Evolutionary conservation across 805 yeast genomes (phyloP), one percentile per base, ranked within the genome.

Genomic region (Pichia californica): DNA sequence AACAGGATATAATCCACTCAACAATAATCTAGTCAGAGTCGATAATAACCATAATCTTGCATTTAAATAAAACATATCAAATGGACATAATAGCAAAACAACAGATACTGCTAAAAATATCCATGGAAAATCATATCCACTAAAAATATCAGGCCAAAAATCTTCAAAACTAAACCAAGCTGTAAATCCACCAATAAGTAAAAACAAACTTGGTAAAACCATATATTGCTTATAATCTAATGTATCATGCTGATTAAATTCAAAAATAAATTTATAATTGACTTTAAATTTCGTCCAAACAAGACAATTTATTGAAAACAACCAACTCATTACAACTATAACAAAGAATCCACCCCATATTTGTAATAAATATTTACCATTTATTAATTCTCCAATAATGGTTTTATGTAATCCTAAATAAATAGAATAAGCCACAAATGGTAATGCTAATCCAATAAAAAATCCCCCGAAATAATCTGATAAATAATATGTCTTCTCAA

Each of bases 281-380:
- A 93, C 82, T 55, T 85, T 84, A 62, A 67, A 81, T 36, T 64
- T 60, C 21, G 79, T 72, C 91, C 95, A 93, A 3, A 82, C 77
- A 43, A 69, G 63, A 56, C 94, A 79, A 57, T 86, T 79, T 35
- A 84, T 45, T 13, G 81, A 80, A 57, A 89, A 81, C 2, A 87
- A 64, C 20, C 81, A 52, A 6, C 79, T 64, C 55, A 83, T 73
- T n/a, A 89, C 50, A 27, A 73, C 67, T 5, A 81, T 59, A 46
- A 88, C 55, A 52, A 88, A 74, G 61, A 88, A 88, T 1, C 98
- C 98, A 8, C 83, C 97, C 95, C 96, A 93, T 3, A 93, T 71
- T 54, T 94, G 98, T 32, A 91, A 61, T 44, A 91, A 56, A 46
- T 66, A 81, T 35, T 61, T 66, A 0, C 81, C 84, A 48, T 81